Evolutionary conservation across 345 rosid species (phyloP), one percentile per base, ranked within the genome.

Genomic region (Melaleuca alternifolia): DNA sequence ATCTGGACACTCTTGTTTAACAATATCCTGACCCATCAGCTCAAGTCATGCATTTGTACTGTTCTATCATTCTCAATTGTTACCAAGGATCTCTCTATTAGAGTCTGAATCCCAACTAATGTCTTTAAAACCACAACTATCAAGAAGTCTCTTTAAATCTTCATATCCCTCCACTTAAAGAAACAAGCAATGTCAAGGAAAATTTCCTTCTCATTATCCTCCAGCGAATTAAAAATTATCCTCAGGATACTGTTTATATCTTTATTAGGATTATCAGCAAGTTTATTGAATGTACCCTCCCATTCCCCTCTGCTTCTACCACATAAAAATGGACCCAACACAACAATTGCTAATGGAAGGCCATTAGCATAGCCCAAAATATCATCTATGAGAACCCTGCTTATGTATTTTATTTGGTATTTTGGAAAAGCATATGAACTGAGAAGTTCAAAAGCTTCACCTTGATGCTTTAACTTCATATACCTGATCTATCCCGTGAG

Each of bases 21-120:
- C 89, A 20, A 83, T 91, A 18, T 89, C 90, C 7, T 54, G 61
- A 21, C 91, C 92, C n/a, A n/a, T n/a, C n/a, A n/a, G n/a, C n/a
- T n/a, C n/a, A n/a, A n/a, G n/a, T n/a, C n/a, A n/a, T n/a, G n/a
- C n/a, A n/a, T n/a, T n/a, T n/a, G n/a, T n/a, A n/a, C n/a, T n/a
- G n/a, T n/a, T n/a, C n/a, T n/a, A n/a, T n/a, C n/a, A n/a, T n/a
- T n/a, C n/a, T n/a, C n/a, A n/a, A n/a, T n/a, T n/a, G n/a, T n/a
- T n/a, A n/a, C n/a, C n/a, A n/a, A n/a, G n/a, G n/a, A n/a, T n/a
- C n/a, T n/a, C n/a, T n/a, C n/a, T n/a, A n/a, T n/a, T n/a, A n/a
- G n/a, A n/a, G n/a, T n/a, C n/a, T 48, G 61, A 5, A 88, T 52
- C 26, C 52, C 84, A 65, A 50, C 84, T 12, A 75, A 59, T 12